phyloP scores from a whole-genome alignment of 2,329 filamentous ascomycete species.

The Cercospora sp. region DNA sequence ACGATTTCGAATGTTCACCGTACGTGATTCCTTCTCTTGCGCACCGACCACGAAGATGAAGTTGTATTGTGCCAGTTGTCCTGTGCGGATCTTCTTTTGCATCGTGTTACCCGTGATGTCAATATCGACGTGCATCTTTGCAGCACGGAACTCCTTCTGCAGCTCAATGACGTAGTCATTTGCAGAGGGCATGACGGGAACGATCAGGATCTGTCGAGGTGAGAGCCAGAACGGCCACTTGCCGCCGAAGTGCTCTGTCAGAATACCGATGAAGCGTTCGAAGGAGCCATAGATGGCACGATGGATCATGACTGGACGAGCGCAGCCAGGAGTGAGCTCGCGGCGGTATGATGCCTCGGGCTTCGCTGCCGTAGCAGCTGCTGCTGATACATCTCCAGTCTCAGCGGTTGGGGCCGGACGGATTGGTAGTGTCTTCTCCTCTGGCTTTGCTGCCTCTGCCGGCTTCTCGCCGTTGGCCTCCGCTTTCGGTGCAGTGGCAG shows the following conservation, averaged over 20 bases:
- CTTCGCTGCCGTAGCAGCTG: slow-evolving; percentile 36
- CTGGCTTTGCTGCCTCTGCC: slow-evolving; percentile 43
- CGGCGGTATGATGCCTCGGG: slow-evolving; percentile 41
- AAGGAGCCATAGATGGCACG: slow-evolving; percentile 76
- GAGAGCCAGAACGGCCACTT: slow-evolving; percentile 91
- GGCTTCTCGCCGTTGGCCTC: slow-evolving; percentile 34
- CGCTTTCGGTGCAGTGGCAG: slow-evolving; percentile 38
- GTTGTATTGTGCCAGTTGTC: slow-evolving; percentile 79
- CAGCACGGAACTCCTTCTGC: slow-evolving; percentile 62
- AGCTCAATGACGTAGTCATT: slow-evolving; percentile 76
- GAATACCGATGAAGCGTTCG: slow-evolving; percentile 69
- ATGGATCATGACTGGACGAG: slow-evolving; percentile 83
- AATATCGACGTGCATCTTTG: slow-evolving; percentile 70
- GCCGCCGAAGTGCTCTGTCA: slow-evolving; percentile 80
- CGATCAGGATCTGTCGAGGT: slow-evolving; percentile 77
- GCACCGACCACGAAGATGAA: slow-evolving; percentile 74
- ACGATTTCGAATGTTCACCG: slow-evolving; percentile 65
- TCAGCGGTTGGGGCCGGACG: slow-evolving; percentile 37
- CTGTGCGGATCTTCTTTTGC: slow-evolving; percentile 85
- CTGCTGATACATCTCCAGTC: slow-evolving; percentile 20
- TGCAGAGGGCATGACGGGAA: slow-evolving; percentile 72
- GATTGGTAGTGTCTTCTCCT: slow-evolving; percentile 34
- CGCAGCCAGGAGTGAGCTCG: slow-evolving; percentile 67
- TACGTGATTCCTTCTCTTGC: slow-evolving; percentile 59
- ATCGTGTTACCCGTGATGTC: slow-evolving; percentile 76